Base-by-base conservation (phyloP, 306 rosid species). In the Vachellia pachyceras region DNA sequence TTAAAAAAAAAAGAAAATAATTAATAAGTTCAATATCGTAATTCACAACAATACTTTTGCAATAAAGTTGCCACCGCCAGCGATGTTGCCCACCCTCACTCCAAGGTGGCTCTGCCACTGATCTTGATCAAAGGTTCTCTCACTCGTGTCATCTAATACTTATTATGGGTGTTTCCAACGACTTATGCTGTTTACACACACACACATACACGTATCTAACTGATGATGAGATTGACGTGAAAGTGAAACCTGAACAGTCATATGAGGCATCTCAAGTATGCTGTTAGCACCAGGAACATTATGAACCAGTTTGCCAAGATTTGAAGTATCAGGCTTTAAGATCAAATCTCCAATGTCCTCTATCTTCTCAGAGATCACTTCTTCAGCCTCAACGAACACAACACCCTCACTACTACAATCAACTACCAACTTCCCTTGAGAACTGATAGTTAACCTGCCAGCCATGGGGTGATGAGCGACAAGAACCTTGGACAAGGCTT, bases 231-330 rank as follows among this genome's bases (percentile, higher is more conserved):
- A 18, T 39, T 6, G 0, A 29, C 8, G 50, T 6, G 0, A 5
- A 20, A 10, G n/a, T 50, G 64, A 77, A 75, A 95, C 97, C 98
- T 95, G 99, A 73, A 74, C 94, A 33, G 87, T 50, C 35, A 95
- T 81, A 70, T 83, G 99, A 87, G 97, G 99, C 76, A 91, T 91
- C 79, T 95, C 88, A 67, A 95, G 90, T 29, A 95, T 90, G 84
- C 65, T 89, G 10, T 20, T 57, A 14, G 63, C 61, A 35, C 90
- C 97, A 46, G 86, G 97, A n/a, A 86, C 57, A 10, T 80, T 82
- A 87, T 89, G 91, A 60, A 90, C 89, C 14, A 94, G 87, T 87
- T 92, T 89, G 13, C 90, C 90, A 65, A 91, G 91, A 76, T 77
- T 77, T 13, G 66, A 41, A 17, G 92, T 92, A 40, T 94, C 88